phyloP scores from a whole-genome alignment of 1,284 basidiomycete species.

The Mycena citricolor region DNA sequence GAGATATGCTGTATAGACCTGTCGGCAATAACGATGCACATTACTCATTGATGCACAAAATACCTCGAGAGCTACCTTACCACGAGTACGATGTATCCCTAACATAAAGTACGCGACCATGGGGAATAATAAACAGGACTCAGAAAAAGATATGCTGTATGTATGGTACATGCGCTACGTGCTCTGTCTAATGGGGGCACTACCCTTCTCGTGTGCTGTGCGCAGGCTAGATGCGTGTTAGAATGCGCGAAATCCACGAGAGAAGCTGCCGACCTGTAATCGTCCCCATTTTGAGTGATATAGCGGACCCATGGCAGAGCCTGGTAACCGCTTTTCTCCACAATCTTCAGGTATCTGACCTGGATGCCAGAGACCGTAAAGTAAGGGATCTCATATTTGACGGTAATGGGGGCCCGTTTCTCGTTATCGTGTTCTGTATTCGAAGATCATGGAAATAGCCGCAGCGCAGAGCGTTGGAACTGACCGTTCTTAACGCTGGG shows the following conservation, averaged over 20 bases:
- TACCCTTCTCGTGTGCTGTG: conserved; percentile 76
- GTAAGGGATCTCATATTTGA: conserved; percentile 98
- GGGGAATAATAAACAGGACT: too few species aligned
- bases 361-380: conserved; percentile 97
- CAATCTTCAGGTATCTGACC: conserved; percentile 93
- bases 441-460: conserved; percentile 7
- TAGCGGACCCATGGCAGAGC: conserved; percentile 91
- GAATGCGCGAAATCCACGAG: neutral
- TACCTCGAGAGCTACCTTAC: too few species aligned
- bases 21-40: too few species aligned
- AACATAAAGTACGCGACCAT: too few species aligned
- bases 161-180: conserved; percentile 18
- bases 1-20: too few species aligned
- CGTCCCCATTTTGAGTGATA: conserved; percentile 95
- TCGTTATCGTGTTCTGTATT: conserved; percentile 76
- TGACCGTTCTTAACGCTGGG: conserved; percentile 85
- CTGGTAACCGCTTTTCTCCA: conserved; percentile 97
- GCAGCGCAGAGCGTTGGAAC: conserved; percentile 29
- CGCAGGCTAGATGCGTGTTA: conserved; percentile 52
- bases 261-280: conserved; percentile 69
- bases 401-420: conserved; percentile 91
- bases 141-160: too few species aligned
- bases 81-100: too few species aligned
- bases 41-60: too few species aligned
- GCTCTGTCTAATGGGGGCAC: conserved; percentile 50